A percentile compares a stretch with the other conserved stretches of the same genome.
phyloP scores from a whole-genome alignment of 2,329 filamentous ascomycete genomes.

The Daldinia sp. region DNA sequence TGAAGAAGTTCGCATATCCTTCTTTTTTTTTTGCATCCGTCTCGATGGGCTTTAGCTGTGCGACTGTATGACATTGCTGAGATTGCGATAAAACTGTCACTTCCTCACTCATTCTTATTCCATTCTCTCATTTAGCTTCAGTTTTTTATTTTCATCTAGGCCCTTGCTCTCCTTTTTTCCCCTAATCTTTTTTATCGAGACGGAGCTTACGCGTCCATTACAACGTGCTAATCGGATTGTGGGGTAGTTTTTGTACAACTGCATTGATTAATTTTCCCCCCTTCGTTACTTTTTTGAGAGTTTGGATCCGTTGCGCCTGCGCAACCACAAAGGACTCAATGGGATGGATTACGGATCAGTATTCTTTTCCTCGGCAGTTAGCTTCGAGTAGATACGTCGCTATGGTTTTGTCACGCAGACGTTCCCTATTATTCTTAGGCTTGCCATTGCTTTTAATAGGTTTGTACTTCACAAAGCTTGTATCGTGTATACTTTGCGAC shows the following conservation, averaged over 20 bases:
- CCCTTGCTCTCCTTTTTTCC: slow-evolving; percentile 5
- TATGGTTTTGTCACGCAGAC: slow-evolving; percentile 43
- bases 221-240: slow-evolving; percentile 25
- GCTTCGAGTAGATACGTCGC: slow-evolving; percentile 36
- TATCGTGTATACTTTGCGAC: slow-evolving; percentile 3
- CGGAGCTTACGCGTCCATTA: slow-evolving; percentile 33
- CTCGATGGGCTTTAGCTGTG: background rate
- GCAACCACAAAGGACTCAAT: slow-evolving; percentile 6
- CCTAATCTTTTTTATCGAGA: slow-evolving; percentile 14
- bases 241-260: slow-evolving; percentile 30
- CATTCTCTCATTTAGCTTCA: slow-evolving; percentile 3
- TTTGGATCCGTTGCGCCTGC: slow-evolving; percentile 21
- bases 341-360: slow-evolving; percentile 40
- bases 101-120: background rate
- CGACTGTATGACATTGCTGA: slow-evolving; percentile 2
- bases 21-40: slow-evolving; percentile 9
- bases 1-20: background rate
- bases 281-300: slow-evolving; percentile 6
- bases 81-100: background rate
- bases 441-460: slow-evolving; percentile 43
- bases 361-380: slow-evolving; percentile 41
- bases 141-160: slow-evolving; percentile 1
- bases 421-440: slow-evolving; percentile 40
- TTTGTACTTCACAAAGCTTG: slow-evolving; percentile 18
- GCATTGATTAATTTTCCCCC: slow-evolving; percentile 17